Base-by-base conservation (phyloP, 192 early-diverging fungal species). In the Backusella psychrophila region DNA sequence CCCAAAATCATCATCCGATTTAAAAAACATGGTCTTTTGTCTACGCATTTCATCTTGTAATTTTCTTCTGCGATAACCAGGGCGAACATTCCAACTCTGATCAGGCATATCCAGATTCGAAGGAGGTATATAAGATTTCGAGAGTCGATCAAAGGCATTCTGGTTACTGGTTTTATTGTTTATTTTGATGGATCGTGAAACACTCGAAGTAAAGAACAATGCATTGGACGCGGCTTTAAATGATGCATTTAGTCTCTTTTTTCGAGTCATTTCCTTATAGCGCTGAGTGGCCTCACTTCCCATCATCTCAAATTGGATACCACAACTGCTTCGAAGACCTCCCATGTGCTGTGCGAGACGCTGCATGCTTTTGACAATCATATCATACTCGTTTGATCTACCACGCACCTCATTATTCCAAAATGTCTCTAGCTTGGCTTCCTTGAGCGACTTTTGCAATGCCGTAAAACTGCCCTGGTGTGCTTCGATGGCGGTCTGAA, bases 311-410 rank as follows among this genome's bases (percentile, higher is more conserved):
- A 87, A 88, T 70, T 91, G 88, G 7, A 93, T 80, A 75, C 93
- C 93, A 71, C 92, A 88, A 11, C 88, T 91, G 70, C 91, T 90
- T 65, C 91, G 81, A 73, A 94, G 83, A 44, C 91, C 87, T 56
- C 90, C 88, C 72, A 93, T 78, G 74, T 91, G 89, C 81, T 92
- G 90, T 17, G 92, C 89, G 26, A 94, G 84, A 1, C 88, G 89
- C 65, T 90, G 89, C 23, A 94, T 84, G 31, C 85, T 87, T 12
- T 85, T 82, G 4, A 90, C 87, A 70, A 90, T 83, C 41, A 78
- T 79, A 17, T 78, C 84, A 53, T 91, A 89, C 4, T 82, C 56
- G 0, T 35, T 23, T 12, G 84, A 77, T 63, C 82, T 79, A 9
- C 85, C 84, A 39, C 81, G 79, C 78, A 92, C 90, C 17, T 88